Evolutionary conservation across 805 yeast genomes (phyloP).

Genomic region (Cyberlindnera amylophila): DNA sequence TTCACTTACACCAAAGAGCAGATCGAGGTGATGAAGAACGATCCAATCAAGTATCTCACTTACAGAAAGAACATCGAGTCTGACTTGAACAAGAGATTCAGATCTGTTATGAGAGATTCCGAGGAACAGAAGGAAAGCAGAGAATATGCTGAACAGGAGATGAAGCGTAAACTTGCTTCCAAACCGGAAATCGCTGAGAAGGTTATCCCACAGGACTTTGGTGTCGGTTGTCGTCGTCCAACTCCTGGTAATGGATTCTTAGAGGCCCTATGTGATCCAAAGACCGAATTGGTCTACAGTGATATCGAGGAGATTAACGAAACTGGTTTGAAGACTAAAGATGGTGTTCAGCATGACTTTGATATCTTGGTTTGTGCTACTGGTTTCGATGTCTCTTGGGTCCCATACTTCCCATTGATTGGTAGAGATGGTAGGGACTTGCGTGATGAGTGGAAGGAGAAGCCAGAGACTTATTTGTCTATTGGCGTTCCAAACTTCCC

Average conservation of each 20-base stretch:
- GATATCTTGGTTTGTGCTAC: constrained; percentile 3
- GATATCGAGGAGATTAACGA: constrained; percentile 1
- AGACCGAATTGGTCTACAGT: constrained; percentile 3
- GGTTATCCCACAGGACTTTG: constrained; percentile 4
- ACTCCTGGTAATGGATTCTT: constrained; percentile 2
- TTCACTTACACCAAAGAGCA: constrained; percentile 2
- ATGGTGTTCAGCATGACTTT: constrained; percentile 3
- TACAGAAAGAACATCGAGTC: constrained; percentile 4
- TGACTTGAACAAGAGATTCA: constrained; percentile 2
- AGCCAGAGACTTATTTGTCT: constrained; percentile 3
- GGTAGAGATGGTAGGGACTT: constrained; percentile 2
- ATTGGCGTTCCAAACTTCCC: constrained; percentile 4
- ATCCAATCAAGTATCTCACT: neutral
- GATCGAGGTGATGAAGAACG: constrained; percentile 1
- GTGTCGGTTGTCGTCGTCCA: constrained; percentile 4
- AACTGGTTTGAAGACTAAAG: constrained; percentile 1
- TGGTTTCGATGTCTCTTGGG: constrained; percentile 3
- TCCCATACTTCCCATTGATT: constrained; percentile 3
- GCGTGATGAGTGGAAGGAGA: constrained; percentile 4
- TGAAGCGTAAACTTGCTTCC: constrained; percentile 2
- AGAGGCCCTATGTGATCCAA: constrained; percentile 2
- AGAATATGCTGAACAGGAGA: constrained; percentile 1
- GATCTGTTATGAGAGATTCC: constrained; percentile 2
- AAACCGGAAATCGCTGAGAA: constrained; percentile 2
- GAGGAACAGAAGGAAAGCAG: constrained; percentile 1